Conservation (phyloP, 2,329 filamentous ascomycete genomes). For the Neopestalotiopsis sp. region DNA sequence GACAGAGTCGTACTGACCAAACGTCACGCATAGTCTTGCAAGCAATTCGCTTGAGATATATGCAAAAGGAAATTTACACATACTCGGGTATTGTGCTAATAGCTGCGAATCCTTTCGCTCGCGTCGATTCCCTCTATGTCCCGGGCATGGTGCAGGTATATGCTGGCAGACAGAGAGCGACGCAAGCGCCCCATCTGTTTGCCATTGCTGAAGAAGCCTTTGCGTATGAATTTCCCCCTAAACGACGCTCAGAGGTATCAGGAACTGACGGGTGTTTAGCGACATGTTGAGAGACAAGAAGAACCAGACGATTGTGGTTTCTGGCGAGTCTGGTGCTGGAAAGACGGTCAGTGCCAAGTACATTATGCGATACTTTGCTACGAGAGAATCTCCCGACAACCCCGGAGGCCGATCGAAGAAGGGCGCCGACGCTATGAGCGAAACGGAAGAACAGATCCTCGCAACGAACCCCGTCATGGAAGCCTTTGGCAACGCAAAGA, state of each 20-base stretch:
- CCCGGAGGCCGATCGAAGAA: slow-evolving; percentile 77
- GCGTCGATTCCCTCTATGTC: slow-evolving; percentile 97
- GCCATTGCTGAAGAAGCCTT: slow-evolving; percentile 99
- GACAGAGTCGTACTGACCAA: slow-evolving; percentile 21
- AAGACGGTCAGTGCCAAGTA: slow-evolving; percentile 99
- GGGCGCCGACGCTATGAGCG: slow-evolving; percentile 84
- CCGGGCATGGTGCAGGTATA: slow-evolving; percentile 99
- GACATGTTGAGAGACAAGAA: slow-evolving; percentile 96
- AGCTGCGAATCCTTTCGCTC: slow-evolving; percentile 96
- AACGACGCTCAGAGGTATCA: neutral
- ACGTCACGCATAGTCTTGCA: slow-evolving; percentile 73
- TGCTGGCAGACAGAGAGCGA: slow-evolving; percentile 93
- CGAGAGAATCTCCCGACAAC: slow-evolving; percentile 90
- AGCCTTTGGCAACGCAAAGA: slow-evolving; percentile 99
- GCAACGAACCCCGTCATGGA: slow-evolving; percentile 99
- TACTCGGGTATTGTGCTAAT: slow-evolving; percentile 99
- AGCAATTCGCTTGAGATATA: slow-evolving; percentile 95
- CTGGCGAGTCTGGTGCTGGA: slow-evolving; percentile 96
- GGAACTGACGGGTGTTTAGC: slow-evolving; percentile 55
- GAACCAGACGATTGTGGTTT: slow-evolving; percentile 99
- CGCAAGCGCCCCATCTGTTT: slow-evolving; percentile 96
- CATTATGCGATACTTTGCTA: slow-evolving; percentile 99
- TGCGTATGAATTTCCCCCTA: slow-evolving; percentile 64
- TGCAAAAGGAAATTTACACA: slow-evolving; percentile 99
- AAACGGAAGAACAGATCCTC: slow-evolving; percentile 97